These are phyloP conservation scores for Salvia splendens DNA, from an alignment of 257 asterid species.

Conservation along the genomic window DNA sequence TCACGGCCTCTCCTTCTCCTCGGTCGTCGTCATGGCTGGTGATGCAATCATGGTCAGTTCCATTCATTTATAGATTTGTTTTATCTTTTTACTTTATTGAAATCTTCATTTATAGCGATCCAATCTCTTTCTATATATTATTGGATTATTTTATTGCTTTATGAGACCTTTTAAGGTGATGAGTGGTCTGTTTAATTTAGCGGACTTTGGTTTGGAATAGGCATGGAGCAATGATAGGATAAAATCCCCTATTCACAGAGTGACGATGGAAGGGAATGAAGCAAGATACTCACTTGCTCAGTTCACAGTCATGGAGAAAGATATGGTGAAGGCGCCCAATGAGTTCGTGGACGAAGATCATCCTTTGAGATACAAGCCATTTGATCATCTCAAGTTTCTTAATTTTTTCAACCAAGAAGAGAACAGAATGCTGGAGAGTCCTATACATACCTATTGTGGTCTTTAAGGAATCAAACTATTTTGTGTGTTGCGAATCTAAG, in stretches of 20 bases:
- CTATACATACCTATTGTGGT: slow-evolving; percentile 62
- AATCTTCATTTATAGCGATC: too few species aligned
- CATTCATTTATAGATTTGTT: too few species aligned
- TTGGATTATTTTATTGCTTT: too few species aligned
- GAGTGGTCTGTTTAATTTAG: too few species aligned
- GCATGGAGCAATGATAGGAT: slow-evolving; percentile 79
- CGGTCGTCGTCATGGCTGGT: slow-evolving; percentile 77
- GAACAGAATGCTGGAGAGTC: slow-evolving; percentile 58
- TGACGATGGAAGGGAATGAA: slow-evolving; percentile 60
- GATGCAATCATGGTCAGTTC: slow-evolving; percentile 75
- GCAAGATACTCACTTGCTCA: slow-evolving; percentile 63
- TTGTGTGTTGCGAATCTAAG: too few species aligned
- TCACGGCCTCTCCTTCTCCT: slow-evolving; percentile 47
- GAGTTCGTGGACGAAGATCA: slow-evolving; percentile 61
- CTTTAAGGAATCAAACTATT: slow-evolving; percentile 25
- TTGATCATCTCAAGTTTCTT: slow-evolving; percentile 60
- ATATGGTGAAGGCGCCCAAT: slow-evolving; percentile 49
- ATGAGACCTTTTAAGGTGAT: too few species aligned
- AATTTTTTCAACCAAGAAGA: slow-evolving; percentile 64
- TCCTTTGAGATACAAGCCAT: slow-evolving; percentile 55
- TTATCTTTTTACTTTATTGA: too few species aligned
- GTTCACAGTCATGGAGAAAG: slow-evolving; percentile 61
- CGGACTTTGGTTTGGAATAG: slow-evolving; percentile 29
- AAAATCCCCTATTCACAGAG: slow-evolving; percentile 60
- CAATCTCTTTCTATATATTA: too few species aligned